phyloP scores from a whole-genome alignment of 1,284 basidiomycete genomes.

The Leccinum subspadiceum region DNA sequence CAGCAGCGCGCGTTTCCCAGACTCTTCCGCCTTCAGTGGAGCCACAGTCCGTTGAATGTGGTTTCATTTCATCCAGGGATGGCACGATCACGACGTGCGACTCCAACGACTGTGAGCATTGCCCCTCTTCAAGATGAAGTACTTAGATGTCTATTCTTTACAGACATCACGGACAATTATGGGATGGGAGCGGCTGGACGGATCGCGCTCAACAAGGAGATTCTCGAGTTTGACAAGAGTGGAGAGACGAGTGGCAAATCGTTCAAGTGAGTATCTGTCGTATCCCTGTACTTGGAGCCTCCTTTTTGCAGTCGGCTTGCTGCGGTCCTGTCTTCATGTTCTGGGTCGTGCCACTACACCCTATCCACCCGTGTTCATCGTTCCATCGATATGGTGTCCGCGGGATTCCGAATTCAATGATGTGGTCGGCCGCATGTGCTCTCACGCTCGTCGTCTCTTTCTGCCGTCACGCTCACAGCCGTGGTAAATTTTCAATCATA shows the following conservation, averaged over 20 bases:
- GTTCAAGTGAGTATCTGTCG: constrained; percentile 15
- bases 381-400: constrained; percentile 2
- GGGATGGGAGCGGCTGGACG: constrained; percentile 40
- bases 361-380: background rate
- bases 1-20: background rate
- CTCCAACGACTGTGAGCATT: constrained; percentile 80
- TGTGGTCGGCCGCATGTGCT: background rate
- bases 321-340: background rate
- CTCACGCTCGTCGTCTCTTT: constrained; percentile 10
- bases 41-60: background rate
- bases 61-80: constrained; percentile 52
- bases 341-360: background rate
- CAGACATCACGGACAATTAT: constrained; percentile 71
- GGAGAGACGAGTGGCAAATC: constrained; percentile 31
- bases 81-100: constrained; percentile 90
- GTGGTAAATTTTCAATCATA: constrained; percentile 14
- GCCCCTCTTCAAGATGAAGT: background rate
- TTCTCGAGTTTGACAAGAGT: constrained; percentile 48
- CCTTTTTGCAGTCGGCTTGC: background rate
- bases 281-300: background rate
- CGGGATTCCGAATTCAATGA: constrained; percentile 4
- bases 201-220: constrained; percentile 25
- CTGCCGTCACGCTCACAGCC: constrained; percentile 13
- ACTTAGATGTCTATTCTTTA: background rate
- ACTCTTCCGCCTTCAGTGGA: background rate